Evolutionary conservation across 805 yeast species (phyloP), one percentile per base, ranked within the genome.

Genomic region (Teunomyces panamensis): DNA sequence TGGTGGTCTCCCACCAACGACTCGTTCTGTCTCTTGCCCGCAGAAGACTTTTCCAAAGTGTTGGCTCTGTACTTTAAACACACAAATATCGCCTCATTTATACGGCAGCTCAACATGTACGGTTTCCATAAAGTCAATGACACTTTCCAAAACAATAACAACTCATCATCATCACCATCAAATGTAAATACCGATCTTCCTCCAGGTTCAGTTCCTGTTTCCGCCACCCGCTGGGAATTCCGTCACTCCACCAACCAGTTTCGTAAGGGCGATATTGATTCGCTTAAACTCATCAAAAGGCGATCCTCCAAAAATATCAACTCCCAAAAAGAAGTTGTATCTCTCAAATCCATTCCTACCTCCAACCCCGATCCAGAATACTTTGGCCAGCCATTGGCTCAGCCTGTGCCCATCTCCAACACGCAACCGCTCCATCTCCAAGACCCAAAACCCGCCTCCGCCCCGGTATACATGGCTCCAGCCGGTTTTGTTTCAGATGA

Each of bases 11-110:
- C 80, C 9, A 59, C 81, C 9, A 79, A 80, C 50, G 87, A 84
- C 53, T 80, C 91, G 4, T 94, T 94, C 57, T 78, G 82, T 47
- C 81, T 92, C n/a, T 68, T 79, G 4, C 97, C 97, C 0, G 85
- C 86, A 44, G 96, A 91, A 63, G 91, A 85, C 63, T 91, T 94
- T 59, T 81, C 92, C 46, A 83, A 84, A 60, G 91, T 85, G 30
- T 69, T 85, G 49, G 61, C 73, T 29, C 74, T 77, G 51, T 87
- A 84, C 63, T 72, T 72, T 57, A 72, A 72, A 55, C 77, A 72
- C 56, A 70, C 76, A 50, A 72, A 72, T 53, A 71, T 71, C 43
- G 75, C 77, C 16, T 63, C 69, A 30, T 72, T 72, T 49, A 70
- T 72, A 41, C 59, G 77, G 35, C 77, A 72, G 55, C 58, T 72